Evolutionary conservation across 1,284 basidiomycete species (phyloP), one percentile per base, ranked within the genome.

Genomic region (Cryptococcus amylolentus): DNA sequence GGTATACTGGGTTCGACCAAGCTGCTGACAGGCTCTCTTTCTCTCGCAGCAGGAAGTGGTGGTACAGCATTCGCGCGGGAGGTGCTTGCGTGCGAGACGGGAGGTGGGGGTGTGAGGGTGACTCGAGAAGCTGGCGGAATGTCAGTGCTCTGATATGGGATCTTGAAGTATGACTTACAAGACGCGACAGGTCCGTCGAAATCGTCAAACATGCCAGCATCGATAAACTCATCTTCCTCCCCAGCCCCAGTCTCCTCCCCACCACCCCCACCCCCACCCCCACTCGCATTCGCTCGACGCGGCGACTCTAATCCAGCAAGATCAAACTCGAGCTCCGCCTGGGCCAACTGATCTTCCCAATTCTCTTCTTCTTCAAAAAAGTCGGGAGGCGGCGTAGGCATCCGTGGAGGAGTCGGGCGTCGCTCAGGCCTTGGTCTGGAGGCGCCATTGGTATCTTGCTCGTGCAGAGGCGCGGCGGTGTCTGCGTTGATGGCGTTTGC

Each of bases 271-370:
- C 8, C 26, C 26, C 27, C 20, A 7, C n/a, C 18, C 1, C 8
- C 48, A 35, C 20, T 38, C 20, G n/a, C 37, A 3, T n/a, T 5
- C n/a, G 37, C 43, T 16, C 35, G 18, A 28, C 16, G 8, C 20
- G 8, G 14, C 27, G 41, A 44, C 18, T 48, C 40, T 23, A 46
- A 26, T 5, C 27, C 45, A 3, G 45, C 45, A 13, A 46, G 16
- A 7, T 63, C 61, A 38, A 48, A 31, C 47, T 69, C 66, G 41
- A 55, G 54, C 37, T 67, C 65, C 56, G 60, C 55, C 60, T 64
- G 47, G 12, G 59, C 65, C 43, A 64, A 51, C 52, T 68, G 67
- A 46, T 67, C 67, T 44, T 69, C 67, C 42, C 61, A 56, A 49
- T 66, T 58, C 13, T 69, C 69, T 10, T 63, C 62, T 4, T 12